phyloP scores from a whole-genome alignment of 2,329 filamentous ascomycete genomes.

The Calycina marina region DNA sequence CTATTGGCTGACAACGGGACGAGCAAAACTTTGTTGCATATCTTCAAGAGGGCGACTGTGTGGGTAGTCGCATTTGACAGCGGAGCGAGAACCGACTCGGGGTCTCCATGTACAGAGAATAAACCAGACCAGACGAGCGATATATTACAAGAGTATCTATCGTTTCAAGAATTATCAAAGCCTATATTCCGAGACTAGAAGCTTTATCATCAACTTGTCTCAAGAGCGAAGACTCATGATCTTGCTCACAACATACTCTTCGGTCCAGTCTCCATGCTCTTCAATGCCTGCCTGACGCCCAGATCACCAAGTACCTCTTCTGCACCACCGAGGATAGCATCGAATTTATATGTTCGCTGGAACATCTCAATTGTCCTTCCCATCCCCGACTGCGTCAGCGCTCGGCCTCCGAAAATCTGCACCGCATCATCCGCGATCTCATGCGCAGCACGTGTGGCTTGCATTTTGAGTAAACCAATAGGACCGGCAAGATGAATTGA shows the following conservation, averaged over 20 bases:
- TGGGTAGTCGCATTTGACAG: too few relatives aligned
- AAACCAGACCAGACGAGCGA: too few relatives aligned
- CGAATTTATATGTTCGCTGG: slow-evolving; percentile 62
- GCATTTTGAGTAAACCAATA: slow-evolving; percentile 71
- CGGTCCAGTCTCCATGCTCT: slow-evolving; percentile 69
- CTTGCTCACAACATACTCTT: slow-evolving; percentile 68
- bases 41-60: too few relatives aligned
- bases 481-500: slow-evolving; percentile 62
- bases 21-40: too few relatives aligned
- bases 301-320: slow-evolving; percentile 73
- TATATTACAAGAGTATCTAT: too few relatives aligned
- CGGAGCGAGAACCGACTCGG: too few relatives aligned
- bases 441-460: slow-evolving; percentile 60
- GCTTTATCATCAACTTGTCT: too few relatives aligned
- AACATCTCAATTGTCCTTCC: slow-evolving; percentile 73
- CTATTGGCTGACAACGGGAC: too few relatives aligned
- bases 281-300: slow-evolving; percentile 72
- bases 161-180: too few relatives aligned
- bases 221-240: too few relatives aligned
- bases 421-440: slow-evolving; percentile 74
- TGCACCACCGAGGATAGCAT: slow-evolving; percentile 63
- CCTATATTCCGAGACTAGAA: too few relatives aligned
- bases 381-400: slow-evolving; percentile 71
- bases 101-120: too few relatives aligned
- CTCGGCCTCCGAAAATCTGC: slow-evolving; percentile 76